phyloP scores from a whole-genome alignment of 805 yeast genomes.

The Cyberlindnera mycetangii region DNA sequence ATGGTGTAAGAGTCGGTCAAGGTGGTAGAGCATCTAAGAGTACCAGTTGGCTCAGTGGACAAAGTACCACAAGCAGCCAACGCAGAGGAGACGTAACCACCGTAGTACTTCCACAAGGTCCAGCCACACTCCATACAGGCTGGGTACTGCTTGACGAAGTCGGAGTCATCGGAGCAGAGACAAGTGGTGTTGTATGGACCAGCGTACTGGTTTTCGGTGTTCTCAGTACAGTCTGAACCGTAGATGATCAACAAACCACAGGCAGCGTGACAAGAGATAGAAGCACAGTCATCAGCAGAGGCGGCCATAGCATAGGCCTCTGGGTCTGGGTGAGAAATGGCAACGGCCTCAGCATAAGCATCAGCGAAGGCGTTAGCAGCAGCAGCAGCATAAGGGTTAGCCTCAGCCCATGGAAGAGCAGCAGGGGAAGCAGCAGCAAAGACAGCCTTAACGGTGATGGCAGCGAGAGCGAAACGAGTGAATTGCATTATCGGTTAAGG shows the following conservation, averaged over 20 bases:
- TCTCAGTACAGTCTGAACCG: slow-evolving; percentile 32
- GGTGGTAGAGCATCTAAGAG: slow-evolving; percentile 23
- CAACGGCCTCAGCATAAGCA: slow-evolving; percentile 23
- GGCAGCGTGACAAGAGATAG: slow-evolving; percentile 32
- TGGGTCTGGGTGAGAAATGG: slow-evolving; percentile 23
- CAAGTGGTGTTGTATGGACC: slow-evolving; percentile 26
- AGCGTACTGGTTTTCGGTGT: slow-evolving; percentile 25
- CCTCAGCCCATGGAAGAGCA: slow-evolving; percentile 23
- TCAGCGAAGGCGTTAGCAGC: slow-evolving; percentile 24
- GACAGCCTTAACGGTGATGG: not conserved
- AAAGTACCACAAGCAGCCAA: slow-evolving; percentile 28
- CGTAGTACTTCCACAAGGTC: slow-evolving; percentile 36
- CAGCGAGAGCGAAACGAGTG: slow-evolving; percentile 10
- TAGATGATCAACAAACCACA: slow-evolving; percentile 35
- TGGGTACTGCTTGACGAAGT: slow-evolving; percentile 23
- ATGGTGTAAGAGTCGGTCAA: slow-evolving; percentile 18
- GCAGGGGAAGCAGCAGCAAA: slow-evolving; percentile 4
- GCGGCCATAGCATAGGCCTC: slow-evolving; percentile 23
- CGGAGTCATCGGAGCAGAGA: slow-evolving; percentile 23
- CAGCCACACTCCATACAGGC: slow-evolving; percentile 38
- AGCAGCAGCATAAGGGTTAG: slow-evolving; percentile 20
- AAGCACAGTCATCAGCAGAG: slow-evolving; percentile 27
- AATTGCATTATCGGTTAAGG: slow-evolving; percentile 1
- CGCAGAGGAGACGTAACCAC: slow-evolving; percentile 28
- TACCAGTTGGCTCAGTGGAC: slow-evolving; percentile 30